A percentile compares a stretch with the other conserved stretches of the same genome.
These are phyloP conservation scores for Verticillium isaacii DNA, from an alignment of 2,329 filamentous ascomycete genomes.

Conservation along the genomic window DNA sequence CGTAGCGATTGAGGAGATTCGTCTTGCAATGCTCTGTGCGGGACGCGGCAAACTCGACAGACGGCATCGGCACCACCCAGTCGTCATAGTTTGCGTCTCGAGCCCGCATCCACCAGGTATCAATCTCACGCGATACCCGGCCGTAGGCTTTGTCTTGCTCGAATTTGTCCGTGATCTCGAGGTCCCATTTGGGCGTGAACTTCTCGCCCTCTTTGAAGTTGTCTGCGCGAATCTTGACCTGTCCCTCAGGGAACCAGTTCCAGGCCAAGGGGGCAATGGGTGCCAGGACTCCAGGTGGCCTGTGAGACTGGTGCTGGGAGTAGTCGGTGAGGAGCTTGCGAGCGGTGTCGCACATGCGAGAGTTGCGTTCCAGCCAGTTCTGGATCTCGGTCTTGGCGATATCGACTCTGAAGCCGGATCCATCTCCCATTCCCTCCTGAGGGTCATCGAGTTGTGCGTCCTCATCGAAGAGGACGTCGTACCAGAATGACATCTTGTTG, in stretches of 20 bases:
- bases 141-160: slow-evolving; percentile 56
- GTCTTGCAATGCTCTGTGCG: slow-evolving; percentile 55
- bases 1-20: slow-evolving; percentile 53
- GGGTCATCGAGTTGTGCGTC: slow-evolving; percentile 40
- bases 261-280: slow-evolving; percentile 48
- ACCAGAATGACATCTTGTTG: slow-evolving; percentile 68
- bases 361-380: slow-evolving; percentile 60
- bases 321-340: slow-evolving; percentile 51
- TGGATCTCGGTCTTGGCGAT: slow-evolving; percentile 56
- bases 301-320: slow-evolving; percentile 41
- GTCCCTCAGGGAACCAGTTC: slow-evolving; percentile 46
- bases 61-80: slow-evolving; percentile 55
- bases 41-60: slow-evolving; percentile 53
- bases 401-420: slow-evolving; percentile 48
- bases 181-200: slow-evolving; percentile 43
- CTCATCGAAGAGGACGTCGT: slow-evolving; percentile 60
- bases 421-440: slow-evolving; percentile 48
- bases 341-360: slow-evolving; percentile 52
- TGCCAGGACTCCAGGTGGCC: slow-evolving; percentile 44
- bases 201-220: slow-evolving; percentile 31
- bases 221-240: slow-evolving; percentile 26
- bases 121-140: slow-evolving; percentile 59
- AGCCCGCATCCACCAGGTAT: slow-evolving; percentile 59
- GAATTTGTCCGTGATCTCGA: slow-evolving; percentile 50
- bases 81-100: slow-evolving; percentile 56